phyloP scores from a whole-genome alignment of 2,329 filamentous ascomycete species.

The Paracamarosporium sp. region DNA sequence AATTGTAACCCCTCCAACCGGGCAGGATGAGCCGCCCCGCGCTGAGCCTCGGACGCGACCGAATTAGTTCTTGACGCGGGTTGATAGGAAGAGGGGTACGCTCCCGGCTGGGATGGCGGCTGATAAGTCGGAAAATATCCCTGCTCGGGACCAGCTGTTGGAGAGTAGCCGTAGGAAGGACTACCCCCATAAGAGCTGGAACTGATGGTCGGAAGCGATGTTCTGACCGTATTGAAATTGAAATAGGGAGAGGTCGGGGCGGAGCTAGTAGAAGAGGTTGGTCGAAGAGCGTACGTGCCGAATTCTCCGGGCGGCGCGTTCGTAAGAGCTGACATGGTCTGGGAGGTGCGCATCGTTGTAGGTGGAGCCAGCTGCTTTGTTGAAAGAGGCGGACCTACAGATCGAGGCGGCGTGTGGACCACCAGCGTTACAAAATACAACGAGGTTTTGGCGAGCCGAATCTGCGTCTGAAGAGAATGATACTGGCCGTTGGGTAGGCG shows the following conservation, averaged over 20 bases:
- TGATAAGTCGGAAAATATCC: slow-evolving; percentile 42
- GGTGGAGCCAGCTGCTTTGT: slow-evolving; percentile 43
- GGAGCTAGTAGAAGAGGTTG: slow-evolving; percentile 40
- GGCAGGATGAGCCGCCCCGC: slow-evolving; percentile 28
- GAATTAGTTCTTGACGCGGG: slow-evolving; percentile 32
- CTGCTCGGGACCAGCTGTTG: slow-evolving; percentile 38
- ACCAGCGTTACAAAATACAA: slow-evolving; percentile 56
- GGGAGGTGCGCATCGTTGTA: slow-evolving; percentile 33
- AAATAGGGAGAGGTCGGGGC: slow-evolving; percentile 44
- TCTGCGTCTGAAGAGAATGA: slow-evolving; percentile 43
- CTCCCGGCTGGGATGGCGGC: slow-evolving; percentile 31
- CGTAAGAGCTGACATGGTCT: slow-evolving; percentile 36
- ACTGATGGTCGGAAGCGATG: slow-evolving; percentile 42
- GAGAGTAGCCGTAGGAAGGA: slow-evolving; percentile 44
- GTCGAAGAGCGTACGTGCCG: slow-evolving; percentile 34
- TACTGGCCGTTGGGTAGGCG: slow-evolving; percentile 40
- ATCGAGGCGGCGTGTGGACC: slow-evolving; percentile 34
- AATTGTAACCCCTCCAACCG: slow-evolving; percentile 43
- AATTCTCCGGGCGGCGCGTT: slow-evolving; percentile 33
- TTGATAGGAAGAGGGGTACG: slow-evolving; percentile 39
- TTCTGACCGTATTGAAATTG: slow-evolving; percentile 41
- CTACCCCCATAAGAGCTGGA: slow-evolving; percentile 43
- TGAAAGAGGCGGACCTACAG: slow-evolving; percentile 36
- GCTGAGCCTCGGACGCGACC: slow-evolving; percentile 35
- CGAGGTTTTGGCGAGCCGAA: slow-evolving; percentile 51